Percentiles rank a stretch among this genome's conserved stretches.
phyloP scores from a whole-genome alignment of 2,329 filamentous ascomycete species.

The Thermothelomyces thermophilus region DNA sequence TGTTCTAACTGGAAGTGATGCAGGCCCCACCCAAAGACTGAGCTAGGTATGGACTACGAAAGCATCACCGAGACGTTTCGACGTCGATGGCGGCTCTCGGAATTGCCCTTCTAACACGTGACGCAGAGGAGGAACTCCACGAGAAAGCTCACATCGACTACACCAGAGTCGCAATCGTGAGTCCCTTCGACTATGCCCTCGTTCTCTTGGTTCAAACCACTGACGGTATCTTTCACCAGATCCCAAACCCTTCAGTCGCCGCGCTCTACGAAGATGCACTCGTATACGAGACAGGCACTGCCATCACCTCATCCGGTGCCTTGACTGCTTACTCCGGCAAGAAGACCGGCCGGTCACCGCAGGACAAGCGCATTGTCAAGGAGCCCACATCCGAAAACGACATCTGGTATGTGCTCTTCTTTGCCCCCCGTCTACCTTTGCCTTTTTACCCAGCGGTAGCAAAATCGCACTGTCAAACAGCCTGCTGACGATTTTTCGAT shows the following conservation, averaged over 20 bases:
- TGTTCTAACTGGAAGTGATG: neutral
- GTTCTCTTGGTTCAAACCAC: neutral
- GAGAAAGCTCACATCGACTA: slow-evolving; percentile 99
- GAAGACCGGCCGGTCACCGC: slow-evolving; percentile 94
- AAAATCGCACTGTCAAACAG: neutral
- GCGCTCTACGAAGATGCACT: slow-evolving; percentile 98
- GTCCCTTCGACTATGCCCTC: slow-evolving; percentile 29
- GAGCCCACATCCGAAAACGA: slow-evolving; percentile 84
- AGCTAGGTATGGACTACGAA: slow-evolving; percentile 57
- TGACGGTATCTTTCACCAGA: slow-evolving; percentile 36
- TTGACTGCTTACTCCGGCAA: slow-evolving; percentile 95
- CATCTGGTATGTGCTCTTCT: slow-evolving; percentile 65
- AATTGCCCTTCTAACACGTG: neutral
- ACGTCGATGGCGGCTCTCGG: neutral
- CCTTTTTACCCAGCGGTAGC: neutral
- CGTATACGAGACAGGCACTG: slow-evolving; percentile 90
- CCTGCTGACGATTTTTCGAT: slow-evolving; percentile 12
- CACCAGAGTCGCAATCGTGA: slow-evolving; percentile 92
- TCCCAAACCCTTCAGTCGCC: slow-evolving; percentile 89
- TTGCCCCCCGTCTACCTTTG: neutral
- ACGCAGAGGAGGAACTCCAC: slow-evolving; percentile 80
- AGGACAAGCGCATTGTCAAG: slow-evolving; percentile 96
- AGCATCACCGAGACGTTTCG: neutral
- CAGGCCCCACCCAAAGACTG: slow-evolving; percentile 82
- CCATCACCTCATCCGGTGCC: slow-evolving; percentile 92